Percentiles rank a stretch among this genome's conserved stretches.
Conservation (phyloP, 306 rosid species). For the Carpinus fangiana region DNA sequence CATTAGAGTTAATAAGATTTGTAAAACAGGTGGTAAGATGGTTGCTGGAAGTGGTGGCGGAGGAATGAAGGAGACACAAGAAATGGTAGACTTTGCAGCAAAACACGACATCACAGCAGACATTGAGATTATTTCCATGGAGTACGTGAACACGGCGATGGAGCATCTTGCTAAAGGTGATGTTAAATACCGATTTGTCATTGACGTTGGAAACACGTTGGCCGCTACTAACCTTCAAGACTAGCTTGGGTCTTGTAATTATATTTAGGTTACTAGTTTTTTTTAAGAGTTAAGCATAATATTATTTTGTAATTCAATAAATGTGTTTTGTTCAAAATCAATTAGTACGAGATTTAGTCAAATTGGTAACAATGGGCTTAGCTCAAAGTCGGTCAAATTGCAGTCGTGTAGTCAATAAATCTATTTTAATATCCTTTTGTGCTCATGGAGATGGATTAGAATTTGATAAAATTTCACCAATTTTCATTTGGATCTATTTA, state of each 20-base stretch:
- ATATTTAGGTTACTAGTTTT: too few relatives aligned
- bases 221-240: neutral
- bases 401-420: too few relatives aligned
- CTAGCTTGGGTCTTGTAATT: neutral
- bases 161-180: slow-evolving; percentile 18
- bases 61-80: slow-evolving; percentile 34
- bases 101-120: slow-evolving; percentile 27
- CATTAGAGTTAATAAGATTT: neutral
- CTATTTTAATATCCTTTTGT: too few relatives aligned
- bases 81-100: slow-evolving; percentile 37
- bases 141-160: slow-evolving; percentile 27
- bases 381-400: too few relatives aligned
- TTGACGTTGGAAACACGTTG: slow-evolving; percentile 28
- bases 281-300: too few relatives aligned
- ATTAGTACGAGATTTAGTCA: too few relatives aligned
- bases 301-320: too few relatives aligned
- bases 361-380: too few relatives aligned
- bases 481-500: too few relatives aligned
- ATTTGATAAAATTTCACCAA: too few relatives aligned
- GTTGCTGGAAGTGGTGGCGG: slow-evolving; percentile 14
- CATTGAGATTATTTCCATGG: slow-evolving; percentile 10
- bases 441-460: too few relatives aligned
- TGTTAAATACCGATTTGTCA: slow-evolving; percentile 26
- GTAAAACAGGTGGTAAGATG: slow-evolving; percentile 14
- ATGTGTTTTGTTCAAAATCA: too few relatives aligned